Evolutionary conservation across 1,284 basidiomycete genomes (phyloP), one percentile per base, ranked within the genome.

Genomic region (Ustilago shanxiensis): DNA sequence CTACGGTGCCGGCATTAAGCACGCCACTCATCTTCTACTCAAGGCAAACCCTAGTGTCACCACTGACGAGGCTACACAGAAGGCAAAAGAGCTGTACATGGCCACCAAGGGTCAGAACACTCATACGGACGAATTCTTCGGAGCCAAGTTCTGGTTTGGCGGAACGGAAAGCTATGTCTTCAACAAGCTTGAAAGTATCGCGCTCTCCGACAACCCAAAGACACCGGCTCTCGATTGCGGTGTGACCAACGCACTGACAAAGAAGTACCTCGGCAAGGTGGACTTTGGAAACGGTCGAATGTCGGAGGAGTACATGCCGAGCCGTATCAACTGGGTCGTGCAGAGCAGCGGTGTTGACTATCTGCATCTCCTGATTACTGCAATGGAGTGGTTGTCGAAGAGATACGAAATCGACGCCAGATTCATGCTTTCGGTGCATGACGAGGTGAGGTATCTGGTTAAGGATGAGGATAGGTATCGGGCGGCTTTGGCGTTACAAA

Each of bases 271-370:
- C 1, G 92, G 93, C 2, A 79, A 80, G 24, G 71, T 60, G 18
- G 69, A 75, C 41, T 77, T 76, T 33, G 62, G 90, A 45, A 86
- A 87, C 39, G 87, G 85, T 1, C 79, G 83, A 18, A 92, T 93
- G 68, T 93, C 93, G 20, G 88, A 91, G 1, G 93, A 96, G 79
- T 99, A 94, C 87, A 93, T 99, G 90, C 93, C 97, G 0, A 96
- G 94, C 14, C 91, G 96, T 28, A 96, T 99, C 88, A 99, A 99
- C 85, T 99, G 97, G 97, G 97, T 97, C 55, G 97, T 99, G 8
- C 97, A 99, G 86, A 97, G 95, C 8, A 98, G 95, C 0, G 97
- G 96, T 22, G 96, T 99, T 47, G 96, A 99, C 87, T 99, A 99
- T 84, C 91, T 99, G 14, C 96, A 99, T 83, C 90, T 99, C 53